phyloP scores from a whole-genome alignment of 257 asterid species.

The Nicotiana tabacum region DNA sequence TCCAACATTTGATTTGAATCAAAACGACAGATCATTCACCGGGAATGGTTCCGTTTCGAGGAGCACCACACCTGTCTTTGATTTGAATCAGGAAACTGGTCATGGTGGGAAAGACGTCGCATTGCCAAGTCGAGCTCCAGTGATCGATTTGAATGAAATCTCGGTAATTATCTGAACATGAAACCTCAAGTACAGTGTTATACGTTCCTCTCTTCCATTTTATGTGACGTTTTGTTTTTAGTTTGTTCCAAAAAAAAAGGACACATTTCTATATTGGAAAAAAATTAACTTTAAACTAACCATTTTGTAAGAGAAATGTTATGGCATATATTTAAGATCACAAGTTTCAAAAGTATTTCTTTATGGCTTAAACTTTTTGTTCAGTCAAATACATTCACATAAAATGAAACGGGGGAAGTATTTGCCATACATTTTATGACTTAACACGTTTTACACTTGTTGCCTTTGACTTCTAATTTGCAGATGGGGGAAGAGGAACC shows the following conservation, averaged over 20 bases:
- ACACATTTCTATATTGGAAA: no score
- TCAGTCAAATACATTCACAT: no score
- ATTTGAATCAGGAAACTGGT: conserved; percentile 49
- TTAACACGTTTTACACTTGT: not conserved
- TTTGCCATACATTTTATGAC: not conserved
- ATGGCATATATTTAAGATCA: no score
- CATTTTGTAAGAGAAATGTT: no score
- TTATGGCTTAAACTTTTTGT: no score
- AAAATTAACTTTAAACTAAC: no score
- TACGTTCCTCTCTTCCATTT: no score
- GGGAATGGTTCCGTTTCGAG: conserved; percentile 28
- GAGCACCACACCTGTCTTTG: conserved; percentile 27
- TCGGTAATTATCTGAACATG: conserved; percentile 43
- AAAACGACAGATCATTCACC: conserved; percentile 30
- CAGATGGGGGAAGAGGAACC: conserved; percentile 76
- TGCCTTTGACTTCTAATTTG: not conserved
- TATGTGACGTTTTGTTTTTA: no score
- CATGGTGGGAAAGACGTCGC: conserved; percentile 37
- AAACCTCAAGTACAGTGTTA: not conserved
- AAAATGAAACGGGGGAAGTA: not conserved
- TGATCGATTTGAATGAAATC: conserved; percentile 76
- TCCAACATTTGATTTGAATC: conserved; percentile 28
- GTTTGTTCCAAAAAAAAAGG: no score
- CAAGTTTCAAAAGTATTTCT: no score
- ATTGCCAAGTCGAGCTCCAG: conserved; percentile 53